phyloP scores from a whole-genome alignment of 2,329 filamentous ascomycete species.

The Arthrobotrys pseudoclavata region DNA sequence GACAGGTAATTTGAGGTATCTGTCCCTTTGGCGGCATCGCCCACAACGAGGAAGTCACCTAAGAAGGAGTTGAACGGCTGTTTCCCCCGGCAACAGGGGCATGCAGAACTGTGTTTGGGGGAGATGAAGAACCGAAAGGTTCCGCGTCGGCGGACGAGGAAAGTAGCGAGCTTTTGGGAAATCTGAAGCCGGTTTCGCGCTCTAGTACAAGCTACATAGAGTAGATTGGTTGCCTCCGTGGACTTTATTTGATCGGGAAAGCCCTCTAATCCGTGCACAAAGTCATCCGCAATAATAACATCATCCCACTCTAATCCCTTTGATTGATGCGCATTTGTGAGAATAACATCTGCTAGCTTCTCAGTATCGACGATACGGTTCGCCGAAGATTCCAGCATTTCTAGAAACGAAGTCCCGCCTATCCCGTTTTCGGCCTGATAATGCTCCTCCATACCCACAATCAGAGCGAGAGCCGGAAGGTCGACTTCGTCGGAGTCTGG shows the following conservation, averaged over 20 bases:
- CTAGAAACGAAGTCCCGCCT: conserved; percentile 25
- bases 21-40: background rate
- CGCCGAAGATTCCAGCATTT: conserved; percentile 39
- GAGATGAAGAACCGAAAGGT: conserved; percentile 52
- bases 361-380: conserved; percentile 36
- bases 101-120: conserved; percentile 11
- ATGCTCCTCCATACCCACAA: conserved; percentile 42
- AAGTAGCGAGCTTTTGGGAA: conserved; percentile 28
- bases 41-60: conserved; percentile 3
- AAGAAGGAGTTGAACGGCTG: conserved; percentile 45
- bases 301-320: conserved; percentile 62
- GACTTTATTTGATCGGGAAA: background rate
- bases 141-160: conserved; percentile 27
- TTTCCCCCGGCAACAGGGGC: conserved; percentile 47
- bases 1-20: conserved; percentile 35
- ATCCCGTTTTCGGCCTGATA: conserved; percentile 35
- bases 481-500: conserved; percentile 51
- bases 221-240: conserved; percentile 37
- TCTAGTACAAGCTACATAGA: conserved; percentile 56
- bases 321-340: conserved; percentile 60
- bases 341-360: conserved; percentile 52
- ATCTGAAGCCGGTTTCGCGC: conserved; percentile 54
- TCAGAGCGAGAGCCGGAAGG: conserved; percentile 43
- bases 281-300: conserved; percentile 60
- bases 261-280: conserved; percentile 21